Evolutionary conservation across 768 basidiomycete species (phyloP).

Genomic region (Lactarius trivialis): DNA sequence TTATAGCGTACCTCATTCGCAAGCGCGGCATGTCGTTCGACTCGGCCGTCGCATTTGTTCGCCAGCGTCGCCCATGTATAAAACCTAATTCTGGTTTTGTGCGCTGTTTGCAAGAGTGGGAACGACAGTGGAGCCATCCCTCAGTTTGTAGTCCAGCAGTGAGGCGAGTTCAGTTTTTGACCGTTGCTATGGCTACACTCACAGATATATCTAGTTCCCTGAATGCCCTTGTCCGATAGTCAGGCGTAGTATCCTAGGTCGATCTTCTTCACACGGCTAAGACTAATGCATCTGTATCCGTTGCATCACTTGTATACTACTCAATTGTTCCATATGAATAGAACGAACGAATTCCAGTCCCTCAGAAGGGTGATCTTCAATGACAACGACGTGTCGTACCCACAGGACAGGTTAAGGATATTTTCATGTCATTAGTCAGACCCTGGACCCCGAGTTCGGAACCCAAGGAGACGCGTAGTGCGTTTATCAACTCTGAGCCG

Average conservation of each 20-base stretch:
- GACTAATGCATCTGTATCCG: background rate
- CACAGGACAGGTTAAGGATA: no score
- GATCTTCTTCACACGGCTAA: constrained; percentile 3
- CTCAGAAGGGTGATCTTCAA: background rate
- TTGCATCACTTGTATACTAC: constrained; percentile 11
- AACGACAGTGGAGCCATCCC: constrained; percentile 17
- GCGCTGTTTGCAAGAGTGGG: constrained; percentile 24
- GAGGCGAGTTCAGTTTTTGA: background rate
- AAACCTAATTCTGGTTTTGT: constrained; percentile 79
- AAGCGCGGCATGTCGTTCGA: constrained; percentile 69
- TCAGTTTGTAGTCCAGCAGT: constrained; percentile 10
- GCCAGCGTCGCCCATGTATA: constrained; percentile 60
- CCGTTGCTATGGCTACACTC: background rate
- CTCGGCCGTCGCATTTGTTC: constrained; percentile 51
- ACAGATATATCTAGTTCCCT: constrained; percentile 2
- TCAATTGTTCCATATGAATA: background rate
- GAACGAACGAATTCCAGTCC: background rate
- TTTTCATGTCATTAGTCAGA: no score
- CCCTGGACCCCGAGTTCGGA: no score
- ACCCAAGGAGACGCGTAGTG: no score
- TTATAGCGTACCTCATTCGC: constrained; percentile 78
- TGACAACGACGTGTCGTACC: no score
- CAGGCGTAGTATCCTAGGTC: background rate
- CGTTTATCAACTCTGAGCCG: no score
- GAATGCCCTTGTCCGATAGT: constrained; percentile 15